These are phyloP conservation scores for Pythium aristosporum DNA, from an alignment of 352 stramenopile genomes.

Conservation along the genomic window DNA sequence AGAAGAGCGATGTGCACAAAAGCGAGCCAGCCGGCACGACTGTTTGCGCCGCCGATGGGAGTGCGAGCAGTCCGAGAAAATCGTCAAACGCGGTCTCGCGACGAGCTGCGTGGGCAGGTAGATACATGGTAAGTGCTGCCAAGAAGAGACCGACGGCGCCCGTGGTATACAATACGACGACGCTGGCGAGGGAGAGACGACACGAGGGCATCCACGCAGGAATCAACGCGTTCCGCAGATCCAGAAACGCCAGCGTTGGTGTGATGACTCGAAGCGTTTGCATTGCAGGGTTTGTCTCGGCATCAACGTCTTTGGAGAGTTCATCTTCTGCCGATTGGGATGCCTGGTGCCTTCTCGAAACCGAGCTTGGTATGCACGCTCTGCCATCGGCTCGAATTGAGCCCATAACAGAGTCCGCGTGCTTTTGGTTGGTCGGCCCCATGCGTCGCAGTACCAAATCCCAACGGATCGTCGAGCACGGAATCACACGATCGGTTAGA, in stretches of 20 bases:
- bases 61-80: constrained; percentile 2
- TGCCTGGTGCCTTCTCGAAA: background rate
- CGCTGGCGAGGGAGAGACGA: background rate
- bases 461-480: constrained; percentile 9
- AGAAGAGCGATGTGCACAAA: constrained; percentile 12
- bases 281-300: background rate
- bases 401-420: background rate
- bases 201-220: background rate
- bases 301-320: no score
- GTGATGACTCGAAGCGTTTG: constrained; percentile 5
- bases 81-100: background rate
- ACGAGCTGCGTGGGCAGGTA: constrained; percentile 2
- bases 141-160: constrained; percentile 8
- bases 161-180: background rate
- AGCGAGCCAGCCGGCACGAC: constrained; percentile 7
- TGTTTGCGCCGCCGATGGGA: background rate
- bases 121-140: constrained; percentile 26
- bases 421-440: background rate
- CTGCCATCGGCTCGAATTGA: no score
- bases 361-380: background rate
- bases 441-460: constrained; percentile 16
- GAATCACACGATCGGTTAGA: constrained; percentile 8
- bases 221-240: constrained; percentile 9
- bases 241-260: constrained; percentile 17
- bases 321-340: no score